These are phyloP conservation scores for Macrolepiota albuminosa DNA, from an alignment of 768 basidiomycete genomes.

Conservation along the genomic window DNA sequence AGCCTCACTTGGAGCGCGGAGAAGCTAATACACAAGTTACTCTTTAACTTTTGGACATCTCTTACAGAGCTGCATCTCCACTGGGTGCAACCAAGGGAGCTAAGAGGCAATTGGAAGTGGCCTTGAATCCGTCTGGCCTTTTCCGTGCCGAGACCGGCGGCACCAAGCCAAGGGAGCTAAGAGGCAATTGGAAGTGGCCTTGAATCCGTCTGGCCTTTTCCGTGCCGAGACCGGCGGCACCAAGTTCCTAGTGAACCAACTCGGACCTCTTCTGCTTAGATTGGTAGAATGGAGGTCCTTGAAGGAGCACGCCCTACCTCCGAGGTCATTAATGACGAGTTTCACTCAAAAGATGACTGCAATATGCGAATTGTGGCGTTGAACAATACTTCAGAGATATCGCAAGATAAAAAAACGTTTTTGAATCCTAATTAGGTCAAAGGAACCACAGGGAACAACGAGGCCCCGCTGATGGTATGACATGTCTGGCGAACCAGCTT, in stretches of 20 bases:
- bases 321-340: not conserved
- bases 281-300: not conserved
- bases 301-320: not conserved
- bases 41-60: not conserved
- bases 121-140: not conserved
- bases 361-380: slow-evolving; percentile 12
- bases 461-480: not conserved
- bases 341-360: not conserved
- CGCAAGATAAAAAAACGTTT: too few relatives aligned
- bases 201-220: not conserved
- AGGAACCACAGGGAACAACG: not conserved
- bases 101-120: not conserved
- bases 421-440: not conserved
- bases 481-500: not conserved
- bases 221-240: slow-evolving; percentile 12
- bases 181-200: not conserved
- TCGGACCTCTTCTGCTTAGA: not conserved
- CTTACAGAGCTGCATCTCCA: not conserved
- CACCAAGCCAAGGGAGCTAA: not conserved
- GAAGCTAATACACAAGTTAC: not conserved
- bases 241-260: not conserved
- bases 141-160: slow-evolving; percentile 11
- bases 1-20: not conserved
- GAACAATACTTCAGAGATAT: not conserved
- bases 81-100: not conserved